Base-by-base conservation (phyloP, 2,329 filamentous ascomycete species). In the Cladobotryum protrusum region DNA sequence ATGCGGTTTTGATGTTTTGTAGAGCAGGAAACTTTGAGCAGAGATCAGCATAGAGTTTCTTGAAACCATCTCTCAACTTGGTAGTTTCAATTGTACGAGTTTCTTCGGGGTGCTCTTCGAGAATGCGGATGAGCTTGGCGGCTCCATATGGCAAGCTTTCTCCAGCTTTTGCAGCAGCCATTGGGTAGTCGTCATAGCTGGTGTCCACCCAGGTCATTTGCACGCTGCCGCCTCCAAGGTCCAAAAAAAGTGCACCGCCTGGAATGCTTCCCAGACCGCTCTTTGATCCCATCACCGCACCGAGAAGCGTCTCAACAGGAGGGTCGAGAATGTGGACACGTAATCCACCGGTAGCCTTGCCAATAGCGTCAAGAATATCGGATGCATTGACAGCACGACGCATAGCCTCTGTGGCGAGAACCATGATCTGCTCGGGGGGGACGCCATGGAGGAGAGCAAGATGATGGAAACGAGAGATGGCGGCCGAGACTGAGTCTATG, bases 361-460 rank as follows among this genome's bases (percentile, higher is more conserved):
- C 72, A 55, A 96, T 91, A 32, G 77, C 75, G 0, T 70, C 64
- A 2, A 87, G 74, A 68, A 93, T 89, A 1, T 81, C 77, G 17
- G 72, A 72, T 1, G 84, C 82, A 61, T 96, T 96, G 51, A 78
- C 67, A 5, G 91, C 89, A 19, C 83, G 87, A 41, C 91, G 82
- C 64, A 91, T 93, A 4, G 91, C 91, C 67, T 96, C 91, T 0
- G 91, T 96, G 17, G 90, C 91, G 39, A 96, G 80, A 9, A 96
- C 79, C 17, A 80, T 78, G 52, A 92, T 79, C 55, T 90, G 83
- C 33, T 67, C 58, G 1, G 73, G 63, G 0, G 81, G 81, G 0
- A 96, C 88, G 15, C 75, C 74, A 61, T 88, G 89, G 51, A 84
- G 79, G 48, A 75, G 63, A 52, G 89, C 92, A 46, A 87, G 85